Evolutionary conservation across 1,284 basidiomycete species (phyloP), one percentile per base, ranked within the genome.

Genomic region (Cerrena zonata): DNA sequence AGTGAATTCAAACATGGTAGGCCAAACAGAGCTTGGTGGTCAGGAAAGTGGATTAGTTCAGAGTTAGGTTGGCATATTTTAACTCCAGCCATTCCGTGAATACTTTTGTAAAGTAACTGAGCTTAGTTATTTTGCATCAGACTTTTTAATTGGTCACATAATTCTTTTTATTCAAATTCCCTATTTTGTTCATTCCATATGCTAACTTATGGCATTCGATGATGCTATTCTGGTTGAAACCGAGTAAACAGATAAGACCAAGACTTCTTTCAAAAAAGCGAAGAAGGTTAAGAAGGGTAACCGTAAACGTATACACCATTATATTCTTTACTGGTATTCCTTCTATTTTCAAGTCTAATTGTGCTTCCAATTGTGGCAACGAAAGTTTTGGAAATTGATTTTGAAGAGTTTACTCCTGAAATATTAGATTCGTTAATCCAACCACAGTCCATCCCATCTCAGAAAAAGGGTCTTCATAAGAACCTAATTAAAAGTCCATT

Each of bases 21-120:
- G 73, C 94, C 91, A 18, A 96, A 97, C 72, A 78, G 91, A 53
- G 93, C 93, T 5, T 97, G 94, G 94, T 97, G 94, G 94, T 94
- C 92, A 15, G 94, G 94, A 66, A 91, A 93, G 70, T 96, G 94
- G 94, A 94, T 94, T 65, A 92, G 93, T 47, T 80, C 91, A 51
- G 91, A 91, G 38, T 76, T 96, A 25, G 94, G 94, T n/a, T 38
- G 78, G 77, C 23, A 87, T 89, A 44, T 92, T 90, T 38, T 86
- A 94, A 67, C 93, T 91, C 34, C 94, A 96, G 66, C 93, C 94
- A 39, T 91, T 91, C 53, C 86, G 94, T 67, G 94, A 97, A 75
- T 95, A 89, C 66, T 81, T 97, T 53, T 93, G 96, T 74, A 97
- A 97, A 77, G 91, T 95, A 54, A 91, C 96, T 57, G 94, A 96